Evolutionary conservation across 164 flowering plant species (phyloP).

Genomic region (Sextonia rubra): DNA sequence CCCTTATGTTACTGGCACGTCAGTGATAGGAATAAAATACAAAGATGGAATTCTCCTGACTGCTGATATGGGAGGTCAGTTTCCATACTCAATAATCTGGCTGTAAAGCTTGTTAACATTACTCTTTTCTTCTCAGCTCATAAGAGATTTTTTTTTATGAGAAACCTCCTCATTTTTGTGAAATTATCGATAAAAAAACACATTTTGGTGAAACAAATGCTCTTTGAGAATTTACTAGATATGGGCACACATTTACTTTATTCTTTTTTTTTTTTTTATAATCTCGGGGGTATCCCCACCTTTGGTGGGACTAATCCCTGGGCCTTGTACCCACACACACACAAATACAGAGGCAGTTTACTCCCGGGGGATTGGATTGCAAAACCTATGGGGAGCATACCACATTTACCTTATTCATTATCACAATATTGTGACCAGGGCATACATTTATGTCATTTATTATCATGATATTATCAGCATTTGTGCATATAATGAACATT

Average conservation of each 20-base stretch:
- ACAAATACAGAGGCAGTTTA: too few species aligned
- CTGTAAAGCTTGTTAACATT: neutral
- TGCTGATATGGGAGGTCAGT: conserved; percentile 96
- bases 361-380: too few species aligned
- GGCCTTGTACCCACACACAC: too few species aligned
- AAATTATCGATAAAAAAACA: neutral
- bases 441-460: too few species aligned
- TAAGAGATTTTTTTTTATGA: neutral
- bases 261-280: too few species aligned
- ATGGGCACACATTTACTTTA: neutral
- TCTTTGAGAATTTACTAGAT: neutral
- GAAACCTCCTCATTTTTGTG: neutral
- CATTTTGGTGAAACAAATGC: neutral
- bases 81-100: neutral
- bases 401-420: neutral
- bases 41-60: conserved; percentile 91
- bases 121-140: neutral
- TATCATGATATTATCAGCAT: too few species aligned
- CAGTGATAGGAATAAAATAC: conserved; percentile 82
- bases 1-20: conserved; percentile 92
- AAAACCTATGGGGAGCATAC: too few species aligned
- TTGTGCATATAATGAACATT: too few species aligned
- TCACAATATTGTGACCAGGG: too few species aligned
- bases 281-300: too few species aligned
- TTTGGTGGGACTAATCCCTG: too few species aligned